Evolutionary conservation across 352 stramenopile species (phyloP).

Genomic region (Globisporangium cylindrosporum): DNA sequence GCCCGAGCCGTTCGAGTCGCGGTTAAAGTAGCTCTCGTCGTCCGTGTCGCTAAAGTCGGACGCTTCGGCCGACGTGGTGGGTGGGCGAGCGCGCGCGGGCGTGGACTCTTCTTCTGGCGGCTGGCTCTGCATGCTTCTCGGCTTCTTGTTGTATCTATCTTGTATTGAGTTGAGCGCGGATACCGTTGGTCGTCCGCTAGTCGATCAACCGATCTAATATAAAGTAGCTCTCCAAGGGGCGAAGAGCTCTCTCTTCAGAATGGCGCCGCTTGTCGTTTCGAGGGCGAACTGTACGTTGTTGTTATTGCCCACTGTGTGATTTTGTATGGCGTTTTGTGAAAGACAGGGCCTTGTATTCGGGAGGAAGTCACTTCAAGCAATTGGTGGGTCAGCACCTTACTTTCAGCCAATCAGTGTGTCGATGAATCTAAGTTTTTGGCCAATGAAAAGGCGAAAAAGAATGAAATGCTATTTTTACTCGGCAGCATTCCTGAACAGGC

Average conservation of each 20-base stretch:
- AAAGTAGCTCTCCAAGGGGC: neutral
- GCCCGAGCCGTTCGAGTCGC: constrained; percentile 1
- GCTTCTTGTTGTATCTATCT: neutral
- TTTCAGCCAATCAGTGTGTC: neutral
- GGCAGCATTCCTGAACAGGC: neutral
- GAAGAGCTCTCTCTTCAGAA: neutral
- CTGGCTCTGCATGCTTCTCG: neutral
- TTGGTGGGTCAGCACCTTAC: too few species aligned
- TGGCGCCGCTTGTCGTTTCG: neutral
- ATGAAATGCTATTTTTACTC: constrained; percentile 1
- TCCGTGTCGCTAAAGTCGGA: constrained; percentile 19
- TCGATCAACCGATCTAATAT: neutral
- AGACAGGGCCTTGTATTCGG: neutral
- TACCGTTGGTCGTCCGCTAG: neutral
- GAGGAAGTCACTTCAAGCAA: constrained; percentile 1
- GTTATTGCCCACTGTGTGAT: too few species aligned
- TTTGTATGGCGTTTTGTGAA: neutral
- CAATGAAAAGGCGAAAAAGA: neutral
- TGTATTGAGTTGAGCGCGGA: neutral
- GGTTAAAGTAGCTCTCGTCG: constrained; percentile 7
- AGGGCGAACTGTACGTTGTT: neutral
- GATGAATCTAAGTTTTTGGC: neutral
- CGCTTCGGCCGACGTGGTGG: neutral
- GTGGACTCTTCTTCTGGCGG: neutral
- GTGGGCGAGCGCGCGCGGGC: neutral